Evolutionary conservation across 805 yeast species (phyloP), one percentile per base, ranked within the genome.

Genomic region (Candida multigemmis): DNA sequence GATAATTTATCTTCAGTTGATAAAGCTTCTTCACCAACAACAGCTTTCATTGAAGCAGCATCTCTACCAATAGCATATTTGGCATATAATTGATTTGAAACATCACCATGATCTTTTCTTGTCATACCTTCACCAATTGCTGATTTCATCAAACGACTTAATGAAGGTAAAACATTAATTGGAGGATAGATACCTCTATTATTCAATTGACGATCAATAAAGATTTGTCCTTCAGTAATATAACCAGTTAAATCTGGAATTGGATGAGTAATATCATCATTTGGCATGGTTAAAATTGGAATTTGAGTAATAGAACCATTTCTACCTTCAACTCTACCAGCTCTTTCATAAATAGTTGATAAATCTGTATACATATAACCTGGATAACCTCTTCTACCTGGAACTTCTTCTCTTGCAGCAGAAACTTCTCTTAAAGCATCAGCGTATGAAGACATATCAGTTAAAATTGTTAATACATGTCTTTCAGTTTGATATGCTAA

Each of bases 61-160:
- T 91, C 99, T 65, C 87, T 83, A 71, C 99, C 99, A 66, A 91
- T 93, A 38, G 99, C 99, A 56, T 91, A 91, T 62, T 91, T 91
- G 48, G 99, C 99, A 54, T 91, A 91, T 51, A 91, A 73, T 71
- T 91, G 99, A 69, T 91, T 91, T 16, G 97, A 89, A 36, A 91
- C 98, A 67, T 91, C 99, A 64, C 97, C 95, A 53, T 91, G 99
- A 59, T 91, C 99, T 64, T 89, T 89, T 69, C 99, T 80, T 33
- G 99, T 91, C 95, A 89, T 87, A 53, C 97, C 97, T 62, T 93
- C 98, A 67, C 99, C 99, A 62, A 91, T 91, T 45, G 99, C 99
- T 37, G 94, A 80, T 70, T 91, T 91, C 99, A 91, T 91, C 59
- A 91, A 76, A 68, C 99, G 85, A 32, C 96, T 85, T 51, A 91